A percentile compares a stretch with the other conserved stretches of the same genome.
Evolutionary conservation across 345 rosid genomes (phyloP).

Genomic region (Kandelia obovata): DNA sequence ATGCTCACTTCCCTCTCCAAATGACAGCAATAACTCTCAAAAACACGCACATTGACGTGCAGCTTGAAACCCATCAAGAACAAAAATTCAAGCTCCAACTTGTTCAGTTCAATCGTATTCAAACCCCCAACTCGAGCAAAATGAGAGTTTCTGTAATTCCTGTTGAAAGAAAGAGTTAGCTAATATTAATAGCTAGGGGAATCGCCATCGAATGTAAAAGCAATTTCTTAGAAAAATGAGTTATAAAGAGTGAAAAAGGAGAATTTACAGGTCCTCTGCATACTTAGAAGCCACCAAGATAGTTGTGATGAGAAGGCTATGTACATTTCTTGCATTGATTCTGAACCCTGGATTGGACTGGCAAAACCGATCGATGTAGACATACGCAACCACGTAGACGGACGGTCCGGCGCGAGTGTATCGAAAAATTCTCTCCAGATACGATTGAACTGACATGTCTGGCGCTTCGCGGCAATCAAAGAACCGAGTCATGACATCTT

Average conservation of each 20-base stretch:
- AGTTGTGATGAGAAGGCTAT: slow-evolving; percentile 73
- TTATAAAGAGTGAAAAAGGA: not conserved
- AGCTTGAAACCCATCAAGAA: slow-evolving; percentile 86
- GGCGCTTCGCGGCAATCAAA: slow-evolving; percentile 75
- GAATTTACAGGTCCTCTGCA: slow-evolving; percentile 86
- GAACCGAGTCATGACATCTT: slow-evolving; percentile 37
- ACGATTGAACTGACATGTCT: slow-evolving; percentile 76
- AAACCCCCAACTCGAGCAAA: slow-evolving; percentile 84
- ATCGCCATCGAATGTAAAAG: not conserved
- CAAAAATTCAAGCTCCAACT: slow-evolving; percentile 69
- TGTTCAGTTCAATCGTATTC: slow-evolving; percentile 61
- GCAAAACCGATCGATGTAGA: slow-evolving; percentile 81
- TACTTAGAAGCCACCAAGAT: slow-evolving; percentile 92
- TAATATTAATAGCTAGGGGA: not conserved
- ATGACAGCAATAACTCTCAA: slow-evolving; percentile 87
- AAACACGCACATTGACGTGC: slow-evolving; percentile 86
- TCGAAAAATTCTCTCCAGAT: slow-evolving; percentile 77
- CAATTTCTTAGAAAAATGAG: not conserved
- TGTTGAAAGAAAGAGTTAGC: slow-evolving; percentile 19
- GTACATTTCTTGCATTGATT: slow-evolving; percentile 62
- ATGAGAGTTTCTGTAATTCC: slow-evolving; percentile 80
- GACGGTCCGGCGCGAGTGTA: slow-evolving; percentile 84
- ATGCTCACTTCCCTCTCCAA: slow-evolving; percentile 82
- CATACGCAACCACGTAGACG: slow-evolving; percentile 83
- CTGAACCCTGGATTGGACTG: slow-evolving; percentile 66